Evolutionary conservation across 805 yeast species (phyloP), one percentile per base, ranked within the genome.

Genomic region (Lipomyces kockii): DNA sequence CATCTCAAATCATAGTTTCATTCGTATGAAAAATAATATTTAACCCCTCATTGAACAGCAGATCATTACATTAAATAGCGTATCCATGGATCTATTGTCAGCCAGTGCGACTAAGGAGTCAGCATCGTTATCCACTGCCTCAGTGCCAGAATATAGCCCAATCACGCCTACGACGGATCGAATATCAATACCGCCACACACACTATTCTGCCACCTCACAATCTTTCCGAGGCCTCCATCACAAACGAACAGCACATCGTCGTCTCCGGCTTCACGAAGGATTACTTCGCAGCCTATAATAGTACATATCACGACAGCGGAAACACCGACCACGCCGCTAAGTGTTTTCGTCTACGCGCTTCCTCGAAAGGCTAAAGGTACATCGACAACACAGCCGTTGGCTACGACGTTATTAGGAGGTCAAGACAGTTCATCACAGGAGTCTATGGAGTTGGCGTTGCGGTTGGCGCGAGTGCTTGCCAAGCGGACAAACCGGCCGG

Each of bases 401-500:
- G 43, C 64, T 25, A 65, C 71, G 12, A 65, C 69, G 2, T 29
- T 68, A 14, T 25, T 65, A n/a, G 71, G 71, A 22, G 71, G 64
- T 3, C 64, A 62, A 25, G 55, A 51, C 37, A 37, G 64, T 17
- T 14, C 56, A 2, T 37, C 58, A 2, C 62, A 62, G 20, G 70
- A 69, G 9, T 34, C 65, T 17, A 63, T 29, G 27, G 72, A 69
- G 60, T 69, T 69, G 35, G 72, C 72, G 39, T 51, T 55, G 9
- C 22, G 70, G 22, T 12, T 69, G 12, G 68, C 68, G 17, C 61
- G 32, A 32, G 53, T 46, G 20, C 39, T 64, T 6, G 72, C 70
- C 7, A 55, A 14, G 27, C 43, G 43, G 12, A 22, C 57, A 3
- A 27, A 39, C 12, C 51, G 70, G 58, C 72, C 72, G 37, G 71